Base-by-base conservation (phyloP, 441 rosid genomes). In the Mallotus japonicus region DNA sequence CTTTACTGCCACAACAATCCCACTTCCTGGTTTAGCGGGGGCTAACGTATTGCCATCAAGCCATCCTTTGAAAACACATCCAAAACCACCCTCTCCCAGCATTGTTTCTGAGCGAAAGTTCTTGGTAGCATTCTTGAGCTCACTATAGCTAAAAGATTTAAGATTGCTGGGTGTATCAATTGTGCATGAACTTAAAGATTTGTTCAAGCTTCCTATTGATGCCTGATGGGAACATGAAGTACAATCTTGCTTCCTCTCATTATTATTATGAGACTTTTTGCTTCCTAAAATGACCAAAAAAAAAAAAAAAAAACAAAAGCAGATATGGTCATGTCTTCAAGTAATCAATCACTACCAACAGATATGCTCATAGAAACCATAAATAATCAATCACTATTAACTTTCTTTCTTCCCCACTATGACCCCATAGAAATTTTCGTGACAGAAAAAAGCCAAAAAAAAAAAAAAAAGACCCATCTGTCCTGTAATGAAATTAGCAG, bases 11-110 rank as follows among this genome's bases (percentile, higher is more conserved):
- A 91, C 87, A 75, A 87, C 88, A 76, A 84, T 78, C 62, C 98
- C 96, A 69, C 86, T 84, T 63, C 98, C 98, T 4, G 96, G 90
- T 80, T 88, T 93, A 64, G 93, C 8, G n/a, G 95, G 95, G 64
- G 86, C 73, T 6, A 85, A 81, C 44, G 97, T 81, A 65, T 83
- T 77, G 70, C 83, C 90, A 80, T 90, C 98, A 60, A 93, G 80
- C 98, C 98, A 93, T n/a, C 98, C 98, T 83, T 93, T 93, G 70
- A 86, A 91, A 71, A 93, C 98, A 6, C 88, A 89, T 70, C 98
- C 98, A 57, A 93, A 93, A 40, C 98, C 98, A 32, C 98, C 98
- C 79, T 93, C 98, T 73, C 98, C 98, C 8, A 93, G 80, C 70
- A 90, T 78, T 65, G 93, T 91, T 60, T 93, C 98, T 0, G 92